Evolutionary conservation across 257 asterid genomes (phyloP).

Genomic region (Leonotis leonurus): DNA sequence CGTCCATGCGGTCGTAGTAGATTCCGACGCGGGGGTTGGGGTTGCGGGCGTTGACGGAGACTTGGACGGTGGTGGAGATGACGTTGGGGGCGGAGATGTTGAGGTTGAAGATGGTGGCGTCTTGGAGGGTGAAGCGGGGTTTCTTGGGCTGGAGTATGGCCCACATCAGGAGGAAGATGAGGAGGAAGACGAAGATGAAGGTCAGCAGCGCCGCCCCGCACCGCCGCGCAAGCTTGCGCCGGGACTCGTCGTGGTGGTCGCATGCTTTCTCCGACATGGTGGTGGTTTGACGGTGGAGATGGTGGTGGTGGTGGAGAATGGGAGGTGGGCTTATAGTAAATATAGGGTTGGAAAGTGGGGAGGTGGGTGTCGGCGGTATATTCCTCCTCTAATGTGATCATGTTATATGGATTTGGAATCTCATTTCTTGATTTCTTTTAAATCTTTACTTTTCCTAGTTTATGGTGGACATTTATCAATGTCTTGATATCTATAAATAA

Average conservation of each 20-base stretch:
- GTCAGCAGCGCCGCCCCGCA: constrained; percentile 25
- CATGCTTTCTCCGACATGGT: constrained; percentile 55
- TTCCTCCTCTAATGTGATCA: no score
- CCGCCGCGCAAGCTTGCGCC: constrained; percentile 21
- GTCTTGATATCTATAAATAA: no score
- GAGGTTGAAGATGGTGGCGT: constrained; percentile 80
- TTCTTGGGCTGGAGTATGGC: constrained; percentile 70
- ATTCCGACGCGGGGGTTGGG: constrained; percentile 61
- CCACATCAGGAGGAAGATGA: constrained; percentile 57
- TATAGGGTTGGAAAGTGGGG: constrained; percentile 5
- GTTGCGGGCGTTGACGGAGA: constrained; percentile 67
- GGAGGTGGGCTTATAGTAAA: background rate
- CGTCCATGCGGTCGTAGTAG: constrained; percentile 46
- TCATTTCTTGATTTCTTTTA: no score
- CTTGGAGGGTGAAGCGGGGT: constrained; percentile 76
- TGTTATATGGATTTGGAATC: no score
- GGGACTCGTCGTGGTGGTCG: constrained; percentile 46
- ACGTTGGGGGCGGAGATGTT: constrained; percentile 71
- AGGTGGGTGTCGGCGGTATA: background rate
- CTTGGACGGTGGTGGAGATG: constrained; percentile 65
- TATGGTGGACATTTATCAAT: no score
- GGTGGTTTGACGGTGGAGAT: background rate
- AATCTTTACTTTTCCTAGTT: no score
- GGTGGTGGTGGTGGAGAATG: background rate
- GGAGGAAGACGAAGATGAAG: constrained; percentile 39